Conservation (phyloP, 257 asterid species). For the Penstemon eatonii region DNA sequence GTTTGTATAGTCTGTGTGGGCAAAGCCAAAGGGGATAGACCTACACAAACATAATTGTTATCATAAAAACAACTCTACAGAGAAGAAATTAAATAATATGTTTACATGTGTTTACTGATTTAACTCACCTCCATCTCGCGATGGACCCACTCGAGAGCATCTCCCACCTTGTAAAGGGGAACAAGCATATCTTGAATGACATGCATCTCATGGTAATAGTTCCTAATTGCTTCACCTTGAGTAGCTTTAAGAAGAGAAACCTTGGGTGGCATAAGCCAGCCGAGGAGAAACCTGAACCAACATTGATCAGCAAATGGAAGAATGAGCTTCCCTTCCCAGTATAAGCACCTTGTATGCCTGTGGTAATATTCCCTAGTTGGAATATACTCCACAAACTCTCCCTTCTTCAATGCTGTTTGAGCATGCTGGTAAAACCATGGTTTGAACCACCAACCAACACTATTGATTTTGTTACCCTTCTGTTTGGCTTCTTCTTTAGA, state of each 20-base stretch:
- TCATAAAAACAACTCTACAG: no score
- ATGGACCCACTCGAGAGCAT: conserved; percentile 88
- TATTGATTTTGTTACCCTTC: conserved; percentile 80
- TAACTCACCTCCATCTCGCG: conserved; percentile 84
- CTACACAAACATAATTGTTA: conserved; percentile 45
- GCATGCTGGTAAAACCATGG: conserved; percentile 99
- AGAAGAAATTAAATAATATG: not conserved
- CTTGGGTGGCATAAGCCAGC: conserved; percentile 98
- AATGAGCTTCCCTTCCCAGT: conserved; percentile 97
- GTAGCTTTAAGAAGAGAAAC: conserved; percentile 96
- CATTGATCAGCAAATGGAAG: conserved; percentile 92
- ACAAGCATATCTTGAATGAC: conserved; percentile 97
- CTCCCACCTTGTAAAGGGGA: conserved; percentile 89
- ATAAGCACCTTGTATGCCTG: conserved; percentile 92
- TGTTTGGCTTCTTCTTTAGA: conserved; percentile 85
- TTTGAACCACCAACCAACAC: conserved; percentile 95
- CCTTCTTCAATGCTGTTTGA: conserved; percentile 80
- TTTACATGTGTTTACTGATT: not conserved
- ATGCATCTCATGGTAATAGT: conserved; percentile 93
- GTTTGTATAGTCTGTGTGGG: conserved; percentile 83
- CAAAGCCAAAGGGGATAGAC: conserved; percentile 99
- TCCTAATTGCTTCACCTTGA: conserved; percentile 88
- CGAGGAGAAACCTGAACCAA: conserved; percentile 87
- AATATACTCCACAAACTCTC: conserved; percentile 87
- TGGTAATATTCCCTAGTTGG: conserved; percentile 94